Base-by-base conservation (phyloP, 768 basidiomycete genomes). In the Leccinellum rugosiceps region DNA sequence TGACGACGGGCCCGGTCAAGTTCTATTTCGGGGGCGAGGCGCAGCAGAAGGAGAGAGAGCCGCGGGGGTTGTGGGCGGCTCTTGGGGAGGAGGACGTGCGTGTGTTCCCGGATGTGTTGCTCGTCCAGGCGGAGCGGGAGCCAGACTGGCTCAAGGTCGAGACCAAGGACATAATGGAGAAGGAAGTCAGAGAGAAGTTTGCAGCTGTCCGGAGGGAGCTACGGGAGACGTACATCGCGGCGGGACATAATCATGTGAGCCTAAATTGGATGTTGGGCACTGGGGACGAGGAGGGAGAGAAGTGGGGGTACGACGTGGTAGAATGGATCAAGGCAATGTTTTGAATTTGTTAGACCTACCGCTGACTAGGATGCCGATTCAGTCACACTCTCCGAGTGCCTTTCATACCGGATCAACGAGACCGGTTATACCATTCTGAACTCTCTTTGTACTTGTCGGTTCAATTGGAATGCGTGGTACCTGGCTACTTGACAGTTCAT, bases 211-310 rank as follows among this genome's bases (percentile, higher is more conserved):
- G 58, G 15, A 52, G 63, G 41, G 48, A 34, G 25, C 3, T 65
- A 49, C 65, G 53, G 52, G 65, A 63, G 59, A 72, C 71, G 46
- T 62, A 81, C 13, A 64, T 82, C 23, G 79, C 75, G 0, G 65
- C 65, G 56, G 80, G 80, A 0, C 86, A 88, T 60, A 88, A 88
- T 65, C 87, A 88, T 62, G 72, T 88, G 56, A 88, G 85, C 56
- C 63, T 77, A 13, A 76, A 78, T 51, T 78, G 74, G 73, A 77
- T 76, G 13, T 64, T 86, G 55, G 66, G 74, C 3, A 80, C 77
- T 2, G 85, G 86, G 3, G 71, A 85, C 10, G 82, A 79, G 17
- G 68, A 82, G 61, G 86, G 83, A n/a, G 86, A 88, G 62, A 76
- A 80, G 32, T 87, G 86, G 85, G 85, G 75, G 1, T 72, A 79